These are phyloP conservation scores for Climacium dendroides DNA, from an alignment of 225 moss, liverwort and hornwort genomes.

Conservation along the genomic window DNA sequence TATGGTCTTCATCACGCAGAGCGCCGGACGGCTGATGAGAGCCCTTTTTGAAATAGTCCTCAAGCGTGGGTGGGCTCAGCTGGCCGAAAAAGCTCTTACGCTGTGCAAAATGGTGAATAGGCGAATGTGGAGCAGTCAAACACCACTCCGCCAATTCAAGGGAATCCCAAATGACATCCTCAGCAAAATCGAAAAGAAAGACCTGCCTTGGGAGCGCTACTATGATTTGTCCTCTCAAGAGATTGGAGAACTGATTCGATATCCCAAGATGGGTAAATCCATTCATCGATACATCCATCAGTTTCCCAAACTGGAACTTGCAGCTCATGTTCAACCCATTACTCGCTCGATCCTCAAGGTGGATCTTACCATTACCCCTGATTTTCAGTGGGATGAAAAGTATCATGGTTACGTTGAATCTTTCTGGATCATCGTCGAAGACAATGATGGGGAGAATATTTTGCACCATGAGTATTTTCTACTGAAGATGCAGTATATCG, in stretches of 20 bases:
- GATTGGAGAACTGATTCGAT: constrained; percentile 86
- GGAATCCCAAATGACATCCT: constrained; percentile 89
- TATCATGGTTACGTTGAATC: constrained; percentile 93
- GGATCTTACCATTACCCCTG: constrained; percentile 84
- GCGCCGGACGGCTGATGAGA: constrained; percentile 90
- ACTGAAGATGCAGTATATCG: constrained; percentile 90
- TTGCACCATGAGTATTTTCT: constrained; percentile 94
- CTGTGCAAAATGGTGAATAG: constrained; percentile 93
- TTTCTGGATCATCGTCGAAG: constrained; percentile 95
- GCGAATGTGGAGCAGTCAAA: constrained; percentile 99
- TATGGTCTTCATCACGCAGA: constrained; percentile 97
- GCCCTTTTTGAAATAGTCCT: constrained; percentile 95
- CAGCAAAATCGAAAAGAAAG: constrained; percentile 91
- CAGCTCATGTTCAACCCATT: constrained; percentile 88
- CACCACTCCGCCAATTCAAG: constrained; percentile 80
- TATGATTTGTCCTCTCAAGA: constrained; percentile 90
- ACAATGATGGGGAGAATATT: constrained; percentile 85
- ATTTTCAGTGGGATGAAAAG: constrained; percentile 97
- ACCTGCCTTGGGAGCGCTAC: constrained; percentile 85
- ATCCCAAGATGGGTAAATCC: constrained; percentile 92
- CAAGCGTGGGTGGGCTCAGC: constrained; percentile 92
- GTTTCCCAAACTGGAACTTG: constrained; percentile 88
- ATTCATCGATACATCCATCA: constrained; percentile 87
- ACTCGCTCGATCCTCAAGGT: constrained; percentile 81
- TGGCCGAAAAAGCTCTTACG: constrained; percentile 91